These are phyloP conservation scores for Dendrobium nobile DNA, from an alignment of 106 monocot genomes.

Conservation along the genomic window DNA sequence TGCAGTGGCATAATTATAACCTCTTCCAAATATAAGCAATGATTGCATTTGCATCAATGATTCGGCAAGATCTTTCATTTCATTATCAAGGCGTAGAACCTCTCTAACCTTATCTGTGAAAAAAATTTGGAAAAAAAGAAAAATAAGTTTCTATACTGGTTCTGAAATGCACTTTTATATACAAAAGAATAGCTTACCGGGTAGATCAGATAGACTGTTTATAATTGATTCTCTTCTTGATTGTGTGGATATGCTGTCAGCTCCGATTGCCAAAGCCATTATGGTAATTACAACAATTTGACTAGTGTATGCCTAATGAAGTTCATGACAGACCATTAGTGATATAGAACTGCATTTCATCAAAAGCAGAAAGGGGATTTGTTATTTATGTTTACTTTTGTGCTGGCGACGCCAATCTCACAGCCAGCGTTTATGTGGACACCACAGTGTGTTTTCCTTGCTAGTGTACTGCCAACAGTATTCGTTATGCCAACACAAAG, in stretches of 20 bases:
- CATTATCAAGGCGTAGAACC: constrained; percentile 67
- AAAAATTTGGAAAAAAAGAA: background rate
- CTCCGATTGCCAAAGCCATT: constrained; percentile 93
- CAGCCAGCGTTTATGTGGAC: constrained; percentile 98
- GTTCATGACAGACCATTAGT: background rate
- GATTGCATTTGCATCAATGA: constrained; percentile 72
- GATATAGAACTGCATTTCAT: background rate
- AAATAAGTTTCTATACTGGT: background rate
- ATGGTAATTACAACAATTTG: constrained; percentile 89
- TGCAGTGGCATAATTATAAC: constrained; percentile 94
- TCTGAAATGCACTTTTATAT: background rate
- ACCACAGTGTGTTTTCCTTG: constrained; percentile 93
- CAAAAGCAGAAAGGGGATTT: background rate
- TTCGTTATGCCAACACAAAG: constrained; percentile 97
- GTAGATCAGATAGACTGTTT: constrained; percentile 41
- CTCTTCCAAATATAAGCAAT: constrained; percentile 91
- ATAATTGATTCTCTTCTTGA: constrained; percentile 67
- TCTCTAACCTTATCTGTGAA: constrained; percentile 52
- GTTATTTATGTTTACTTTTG: constrained; percentile 44
- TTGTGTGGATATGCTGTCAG: constrained; percentile 67
- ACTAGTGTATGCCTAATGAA: constrained; percentile 82
- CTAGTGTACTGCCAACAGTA: constrained; percentile 92
- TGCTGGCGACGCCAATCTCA: constrained; percentile 98
- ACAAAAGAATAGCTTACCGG: constrained; percentile 35
- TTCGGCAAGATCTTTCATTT: constrained; percentile 82